Base-by-base conservation (phyloP, 495 filamentous ascomycete genomes). In the Hypoxylon intermedium region DNA sequence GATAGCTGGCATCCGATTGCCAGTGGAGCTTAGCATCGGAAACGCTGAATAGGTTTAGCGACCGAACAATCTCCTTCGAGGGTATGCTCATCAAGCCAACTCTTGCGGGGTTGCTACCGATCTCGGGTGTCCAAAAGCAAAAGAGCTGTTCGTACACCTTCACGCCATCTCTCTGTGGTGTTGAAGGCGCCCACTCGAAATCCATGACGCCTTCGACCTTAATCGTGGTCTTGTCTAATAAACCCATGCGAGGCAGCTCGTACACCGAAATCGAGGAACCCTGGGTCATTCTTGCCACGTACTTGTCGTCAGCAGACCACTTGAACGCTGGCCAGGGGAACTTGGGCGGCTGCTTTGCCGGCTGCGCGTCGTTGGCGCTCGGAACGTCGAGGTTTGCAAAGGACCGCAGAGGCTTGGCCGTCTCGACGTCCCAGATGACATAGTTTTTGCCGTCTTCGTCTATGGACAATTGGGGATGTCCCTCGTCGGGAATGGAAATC, bases 371-470 rank as follows among this genome's bases (percentile, higher is more conserved):
- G 21, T 77, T 80, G 42, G 79, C 80, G 37, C 87, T 87, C 16
- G 89, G 85, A 16, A 85, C 70, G 53, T 98, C 94, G 65, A 96
- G 82, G 51, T 90, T 93, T 20, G 89, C 86, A 71, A 98, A 98
- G 0, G 93, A 97, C 26, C 94, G 89, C 28, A 98, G 80, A 23
- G 92, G 88, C 69, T 95, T 96, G 53, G 86, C 85, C 5, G 94
- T 92, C 60, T 89, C 90, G 49, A 98, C 86, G 74, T 98, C 94
- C 94, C 94, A 98, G 67, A 98, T 91, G 67, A 98, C 89, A 70
- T 97, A 97, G 82, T 97, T 96, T 83, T 98, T 97, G 60, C 94
- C 94, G 65, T 98, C 94, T 70, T 98, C 94, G 70, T 97, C 94
- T 57, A 89, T 75, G 5, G 89, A 86, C 26, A 98, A 77, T 2